Base-by-base conservation (phyloP, 2,329 filamentous ascomycete genomes). In the Cladophialophora immunda region DNA sequence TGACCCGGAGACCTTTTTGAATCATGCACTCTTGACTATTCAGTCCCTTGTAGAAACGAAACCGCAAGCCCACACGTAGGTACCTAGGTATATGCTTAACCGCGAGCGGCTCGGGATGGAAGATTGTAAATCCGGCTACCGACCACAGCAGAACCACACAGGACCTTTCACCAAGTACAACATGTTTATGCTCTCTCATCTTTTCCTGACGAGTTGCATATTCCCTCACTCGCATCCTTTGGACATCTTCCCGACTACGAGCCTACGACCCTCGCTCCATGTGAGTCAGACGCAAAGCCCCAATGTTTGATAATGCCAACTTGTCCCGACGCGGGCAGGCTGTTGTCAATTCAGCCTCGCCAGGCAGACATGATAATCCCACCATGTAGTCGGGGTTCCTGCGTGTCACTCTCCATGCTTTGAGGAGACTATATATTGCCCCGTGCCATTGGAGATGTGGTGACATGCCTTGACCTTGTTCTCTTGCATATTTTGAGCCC, bases 251-350 rank as follows among this genome's bases (percentile, higher is more conserved):
- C 11, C 19, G 9, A 7, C 38, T 22, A 4, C 34, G 34, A 17
- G 36, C 15, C 36, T 13, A 15, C n/a, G n/a, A n/a, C n/a, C n/a
- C n/a, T 38, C 15, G 9, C 13, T 41, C 34, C 25, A 17, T 22
- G n/a, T 36, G n/a, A 34, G 7, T 58, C 11, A 56, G 30, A 56
- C n/a, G 9, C 30, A 7, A 76, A 94, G 84, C 75, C 84, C 88
- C 76, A 96, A 84, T 68, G 92, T 92, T 81, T 96, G 88, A 25
- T 47, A 50, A 59, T 32, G 57, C 57, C 57, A 59, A 4, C 57
- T 47, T 59, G 57, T 59, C 76, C 86, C 75, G 29, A 84, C 30
- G 19, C 38, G 29, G 27, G 57, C 25, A 52, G 17, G 57, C 57
- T 59, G 41, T 38, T 41, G 41, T 9, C 57, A 30, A 50, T 63